Conservation (phyloP, 116 monocot species). For the Trichopus zeylanicus region DNA sequence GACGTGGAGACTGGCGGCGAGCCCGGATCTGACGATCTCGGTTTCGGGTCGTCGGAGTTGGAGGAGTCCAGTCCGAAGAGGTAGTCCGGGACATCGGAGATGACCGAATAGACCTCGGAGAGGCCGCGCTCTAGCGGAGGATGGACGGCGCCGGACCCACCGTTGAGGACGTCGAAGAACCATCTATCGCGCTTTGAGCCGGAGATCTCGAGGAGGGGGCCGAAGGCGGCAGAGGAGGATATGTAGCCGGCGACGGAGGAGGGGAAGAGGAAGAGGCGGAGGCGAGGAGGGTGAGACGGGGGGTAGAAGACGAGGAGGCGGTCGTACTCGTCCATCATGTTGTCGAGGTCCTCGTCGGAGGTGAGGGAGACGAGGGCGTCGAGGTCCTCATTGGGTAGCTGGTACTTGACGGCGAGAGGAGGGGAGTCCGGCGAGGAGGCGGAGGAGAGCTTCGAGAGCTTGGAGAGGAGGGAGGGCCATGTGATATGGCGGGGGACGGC, state of each 20-base stretch:
- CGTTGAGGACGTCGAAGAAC: slow-evolving; percentile 68
- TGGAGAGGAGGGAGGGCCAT: slow-evolving; percentile 40
- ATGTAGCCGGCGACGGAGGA: background rate
- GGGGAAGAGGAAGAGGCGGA: slow-evolving; percentile 62
- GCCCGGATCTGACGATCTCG: slow-evolving; percentile 4
- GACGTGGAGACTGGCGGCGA: slow-evolving; percentile 12
- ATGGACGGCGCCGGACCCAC: slow-evolving; percentile 5
- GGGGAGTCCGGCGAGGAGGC: slow-evolving; percentile 2
- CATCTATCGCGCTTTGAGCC: slow-evolving; percentile 25
- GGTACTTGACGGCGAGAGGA: slow-evolving; percentile 41
- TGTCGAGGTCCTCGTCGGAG: slow-evolving; percentile 63
- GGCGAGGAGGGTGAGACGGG: slow-evolving; percentile 43
- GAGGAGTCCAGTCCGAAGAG: slow-evolving; percentile 53
- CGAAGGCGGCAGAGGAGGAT: slow-evolving; percentile 5
- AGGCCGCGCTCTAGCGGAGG: slow-evolving; percentile 40
- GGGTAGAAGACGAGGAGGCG: slow-evolving; percentile 14
- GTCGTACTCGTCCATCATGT: slow-evolving; percentile 68
- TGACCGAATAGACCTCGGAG: slow-evolving; percentile 51
- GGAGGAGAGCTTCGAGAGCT: slow-evolving; percentile 34
- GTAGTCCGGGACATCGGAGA: slow-evolving; percentile 74
- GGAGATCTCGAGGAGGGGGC: slow-evolving; percentile 23
- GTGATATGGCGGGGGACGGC: slow-evolving; percentile 33
- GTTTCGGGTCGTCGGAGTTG: slow-evolving; percentile 13
- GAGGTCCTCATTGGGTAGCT: slow-evolving; percentile 71
- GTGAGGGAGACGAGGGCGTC: slow-evolving; percentile 58